Evolutionary conservation across 305 asterid genomes (phyloP).

Genomic region (Fraxinus floribunda): DNA sequence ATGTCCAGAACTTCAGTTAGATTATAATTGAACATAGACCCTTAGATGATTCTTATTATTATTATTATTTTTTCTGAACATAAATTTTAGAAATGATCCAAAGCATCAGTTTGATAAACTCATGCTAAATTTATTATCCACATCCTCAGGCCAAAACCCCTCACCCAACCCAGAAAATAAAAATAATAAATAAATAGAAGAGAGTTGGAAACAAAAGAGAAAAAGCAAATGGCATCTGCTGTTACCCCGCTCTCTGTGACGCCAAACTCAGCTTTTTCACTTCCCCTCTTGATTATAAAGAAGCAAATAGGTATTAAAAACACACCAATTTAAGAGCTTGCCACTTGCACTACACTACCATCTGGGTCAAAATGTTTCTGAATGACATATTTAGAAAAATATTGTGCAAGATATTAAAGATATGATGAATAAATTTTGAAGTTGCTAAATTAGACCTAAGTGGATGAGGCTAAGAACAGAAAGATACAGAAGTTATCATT

Average conservation of each 20-base stretch:
- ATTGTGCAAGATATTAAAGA: background rate
- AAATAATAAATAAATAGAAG: background rate
- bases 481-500: conserved; percentile 15
- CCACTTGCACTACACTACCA: conserved; percentile 19
- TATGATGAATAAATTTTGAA: background rate
- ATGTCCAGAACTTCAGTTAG: background rate
- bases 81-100: background rate
- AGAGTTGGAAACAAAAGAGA: background rate
- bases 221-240: background rate
- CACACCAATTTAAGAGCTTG: background rate
- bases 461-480: conserved; percentile 6
- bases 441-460: conserved; percentile 5
- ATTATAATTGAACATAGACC: background rate
- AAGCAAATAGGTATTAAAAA: background rate
- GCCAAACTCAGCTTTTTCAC: background rate
- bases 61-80: background rate
- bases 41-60: background rate
- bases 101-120: background rate
- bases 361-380: background rate
- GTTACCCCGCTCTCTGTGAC: background rate
- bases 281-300: background rate
- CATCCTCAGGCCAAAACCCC: background rate
- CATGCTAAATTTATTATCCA: background rate
- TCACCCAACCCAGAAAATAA: background rate
- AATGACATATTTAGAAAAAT: background rate